These are phyloP conservation scores for Nelumbo lutea DNA, from an alignment of 164 flowering plant genomes.

Conservation along the genomic window DNA sequence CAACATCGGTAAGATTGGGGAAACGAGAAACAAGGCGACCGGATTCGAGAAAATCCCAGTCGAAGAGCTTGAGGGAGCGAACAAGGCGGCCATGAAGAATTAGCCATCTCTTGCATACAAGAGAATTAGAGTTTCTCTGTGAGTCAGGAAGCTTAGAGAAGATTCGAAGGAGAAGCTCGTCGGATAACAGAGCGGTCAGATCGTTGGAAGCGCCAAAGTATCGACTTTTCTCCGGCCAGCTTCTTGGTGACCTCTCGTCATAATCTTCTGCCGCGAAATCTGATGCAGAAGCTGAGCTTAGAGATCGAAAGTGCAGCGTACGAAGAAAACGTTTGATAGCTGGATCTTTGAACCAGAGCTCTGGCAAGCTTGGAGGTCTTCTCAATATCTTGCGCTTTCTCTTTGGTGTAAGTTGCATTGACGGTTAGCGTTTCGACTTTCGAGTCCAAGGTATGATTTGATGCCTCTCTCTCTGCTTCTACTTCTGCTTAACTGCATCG, in stretches of 20 bases:
- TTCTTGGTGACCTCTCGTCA: not conserved
- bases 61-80: slow-evolving; percentile 52
- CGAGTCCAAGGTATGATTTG: not conserved
- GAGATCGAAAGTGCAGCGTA: slow-evolving; percentile 31
- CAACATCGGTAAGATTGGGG: slow-evolving; percentile 54
- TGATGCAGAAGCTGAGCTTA: not conserved
- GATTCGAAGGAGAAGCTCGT: slow-evolving; percentile 49
- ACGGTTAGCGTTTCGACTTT: slow-evolving; percentile 12
- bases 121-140: slow-evolving; percentile 37
- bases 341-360: slow-evolving; percentile 25
- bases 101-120: slow-evolving; percentile 87
- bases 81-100: slow-evolving; percentile 57
- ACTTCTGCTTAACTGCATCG: slow-evolving; percentile 3
- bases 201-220: slow-evolving; percentile 25
- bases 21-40: slow-evolving; percentile 60
- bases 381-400: slow-evolving; percentile 19
- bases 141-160: slow-evolving; percentile 51
- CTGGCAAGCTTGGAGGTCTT: slow-evolving; percentile 20
- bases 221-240: slow-evolving; percentile 11
- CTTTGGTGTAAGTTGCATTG: slow-evolving; percentile 12
- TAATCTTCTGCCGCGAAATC: not conserved
- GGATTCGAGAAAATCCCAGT: slow-evolving; percentile 63
- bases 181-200: slow-evolving; percentile 49
- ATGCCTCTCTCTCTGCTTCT: not conserved
- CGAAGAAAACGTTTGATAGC: slow-evolving; percentile 30